Evolutionary conservation across 352 stramenopile species (phyloP).

Genomic region (Phytopythium delawarense): DNA sequence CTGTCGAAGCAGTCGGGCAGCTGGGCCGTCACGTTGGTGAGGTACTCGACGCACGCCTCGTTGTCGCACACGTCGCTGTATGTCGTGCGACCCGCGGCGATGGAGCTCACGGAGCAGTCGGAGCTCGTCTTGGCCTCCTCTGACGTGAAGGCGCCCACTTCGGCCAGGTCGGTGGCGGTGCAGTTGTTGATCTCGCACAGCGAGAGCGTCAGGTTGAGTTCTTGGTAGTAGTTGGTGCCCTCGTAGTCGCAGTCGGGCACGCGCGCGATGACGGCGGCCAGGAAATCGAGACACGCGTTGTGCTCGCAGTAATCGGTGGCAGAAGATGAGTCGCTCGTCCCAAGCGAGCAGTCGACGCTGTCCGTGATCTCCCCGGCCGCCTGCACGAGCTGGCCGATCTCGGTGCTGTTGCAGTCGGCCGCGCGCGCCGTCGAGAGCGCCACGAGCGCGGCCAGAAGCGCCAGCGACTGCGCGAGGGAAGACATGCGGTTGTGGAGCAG

Average conservation of each 20-base stretch:
- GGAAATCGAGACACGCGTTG: background rate
- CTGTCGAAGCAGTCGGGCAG: background rate
- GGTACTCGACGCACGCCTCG: background rate
- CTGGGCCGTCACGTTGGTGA: background rate
- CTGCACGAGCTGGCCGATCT: background rate
- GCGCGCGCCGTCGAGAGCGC: background rate
- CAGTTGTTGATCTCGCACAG: slow-evolving; percentile 1
- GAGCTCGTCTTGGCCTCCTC: background rate
- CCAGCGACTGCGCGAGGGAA: background rate
- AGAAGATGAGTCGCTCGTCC: background rate
- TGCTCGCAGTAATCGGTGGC: background rate
- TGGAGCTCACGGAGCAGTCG: slow-evolving; percentile 1
- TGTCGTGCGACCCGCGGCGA: background rate
- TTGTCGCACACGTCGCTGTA: slow-evolving; percentile 1
- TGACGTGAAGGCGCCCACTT: background rate
- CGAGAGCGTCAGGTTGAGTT: slow-evolving; percentile 2
- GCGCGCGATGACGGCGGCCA: background rate
- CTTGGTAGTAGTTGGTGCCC: slow-evolving; percentile 1
- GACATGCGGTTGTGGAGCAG: background rate
- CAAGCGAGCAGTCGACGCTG: slow-evolving; percentile 1
- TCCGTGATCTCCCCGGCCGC: background rate
- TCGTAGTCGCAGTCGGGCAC: slow-evolving; percentile 2
- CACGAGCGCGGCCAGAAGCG: background rate
- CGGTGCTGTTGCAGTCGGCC: background rate
- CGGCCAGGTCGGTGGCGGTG: background rate